Base-by-base conservation (phyloP, 768 basidiomycete species). In the Kwoniella sp. region DNA sequence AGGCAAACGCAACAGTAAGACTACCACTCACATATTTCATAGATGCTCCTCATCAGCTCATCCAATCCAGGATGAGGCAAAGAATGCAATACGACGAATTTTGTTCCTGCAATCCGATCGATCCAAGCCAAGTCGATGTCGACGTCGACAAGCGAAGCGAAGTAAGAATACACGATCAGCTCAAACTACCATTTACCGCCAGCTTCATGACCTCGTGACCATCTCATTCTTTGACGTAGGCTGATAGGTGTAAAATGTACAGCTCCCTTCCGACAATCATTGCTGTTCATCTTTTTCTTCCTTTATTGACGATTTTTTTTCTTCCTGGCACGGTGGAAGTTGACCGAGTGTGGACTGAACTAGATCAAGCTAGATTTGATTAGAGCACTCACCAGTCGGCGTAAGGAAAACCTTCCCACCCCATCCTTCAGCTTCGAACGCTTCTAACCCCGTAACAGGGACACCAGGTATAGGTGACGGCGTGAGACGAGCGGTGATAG, bases 351-450 rank as follows among this genome's bases (percentile, higher is more conserved):
- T n/a, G 13, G 33, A 33, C 13, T 33, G 13, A 33, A 33, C 7
- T 6, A 33, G 33, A 33, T 33, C 5, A 13, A 33, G 33, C 7
- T 6, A 33, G 33, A 33, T 6, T 44, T 17, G n/a, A n/a, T n/a
- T n/a, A n/a, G n/a, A n/a, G n/a, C 80, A 61, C 79, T 44, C 59
- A 97, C 95, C 96, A 1, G 96, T 98, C 19, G 87, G 84, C 1
- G 94, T 95, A 65, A 98, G 83, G 59, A 90, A 84, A 63, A 97
- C 90, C 49, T 88, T 90, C 83, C 97, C 88, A 80, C 95, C 97
- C 85, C 97, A 96, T 0, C 88, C 86, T 75, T 98, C 96, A 15
- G 89, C 91, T 76, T 97, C 95, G 68, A 98, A 94, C n/a, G 92
- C 88, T 74, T 97, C 90, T 8, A 89, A 26, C 12, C 68, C 64